These are phyloP conservation scores for Nepenthes gracilis DNA, from an alignment of 148 eudicot species.

Conservation along the genomic window DNA sequence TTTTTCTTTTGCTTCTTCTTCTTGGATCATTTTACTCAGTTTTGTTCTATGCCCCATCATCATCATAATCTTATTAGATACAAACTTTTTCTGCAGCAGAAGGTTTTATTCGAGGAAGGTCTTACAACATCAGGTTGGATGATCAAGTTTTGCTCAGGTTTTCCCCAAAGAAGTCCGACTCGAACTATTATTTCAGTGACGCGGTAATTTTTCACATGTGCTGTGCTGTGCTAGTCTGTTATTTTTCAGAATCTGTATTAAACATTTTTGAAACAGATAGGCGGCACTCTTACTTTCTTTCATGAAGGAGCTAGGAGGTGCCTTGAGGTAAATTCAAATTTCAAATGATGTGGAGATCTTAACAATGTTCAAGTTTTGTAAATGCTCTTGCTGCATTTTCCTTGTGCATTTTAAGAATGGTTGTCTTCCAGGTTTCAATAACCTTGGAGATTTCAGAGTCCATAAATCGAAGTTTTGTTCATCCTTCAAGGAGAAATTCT, in stretches of 20 bases:
- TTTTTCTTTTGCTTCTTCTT: not conserved
- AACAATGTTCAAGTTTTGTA: not conserved
- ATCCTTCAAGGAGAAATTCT: slow-evolving; percentile 86
- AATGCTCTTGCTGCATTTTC: not conserved
- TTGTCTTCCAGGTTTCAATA: slow-evolving; percentile 55
- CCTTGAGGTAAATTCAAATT: slow-evolving; percentile 59
- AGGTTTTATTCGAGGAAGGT: slow-evolving; percentile 84
- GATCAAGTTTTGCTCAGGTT: slow-evolving; percentile 93
- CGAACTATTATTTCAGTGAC: slow-evolving; percentile 86
- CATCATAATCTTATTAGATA: slow-evolving; percentile 29
- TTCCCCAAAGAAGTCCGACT: slow-evolving; percentile 91
- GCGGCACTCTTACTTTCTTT: slow-evolving; percentile 93
- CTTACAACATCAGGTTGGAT: slow-evolving; percentile 92
- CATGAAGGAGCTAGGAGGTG: slow-evolving; percentile 86
- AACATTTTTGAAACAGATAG: slow-evolving; percentile 52
- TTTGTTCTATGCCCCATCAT: not conserved
- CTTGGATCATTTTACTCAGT: not conserved
- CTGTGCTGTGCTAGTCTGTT: not conserved
- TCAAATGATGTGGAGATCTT: not conserved
- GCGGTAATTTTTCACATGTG: slow-evolving; percentile 37
- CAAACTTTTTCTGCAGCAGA: slow-evolving; percentile 90
- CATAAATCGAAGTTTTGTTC: slow-evolving; percentile 60
- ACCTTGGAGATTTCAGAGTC: slow-evolving; percentile 90
- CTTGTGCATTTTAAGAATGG: not conserved
- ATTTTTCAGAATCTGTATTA: slow-evolving; percentile 3